Base-by-base conservation (phyloP, 257 asterid species). In the Mitragyna speciosa region DNA sequence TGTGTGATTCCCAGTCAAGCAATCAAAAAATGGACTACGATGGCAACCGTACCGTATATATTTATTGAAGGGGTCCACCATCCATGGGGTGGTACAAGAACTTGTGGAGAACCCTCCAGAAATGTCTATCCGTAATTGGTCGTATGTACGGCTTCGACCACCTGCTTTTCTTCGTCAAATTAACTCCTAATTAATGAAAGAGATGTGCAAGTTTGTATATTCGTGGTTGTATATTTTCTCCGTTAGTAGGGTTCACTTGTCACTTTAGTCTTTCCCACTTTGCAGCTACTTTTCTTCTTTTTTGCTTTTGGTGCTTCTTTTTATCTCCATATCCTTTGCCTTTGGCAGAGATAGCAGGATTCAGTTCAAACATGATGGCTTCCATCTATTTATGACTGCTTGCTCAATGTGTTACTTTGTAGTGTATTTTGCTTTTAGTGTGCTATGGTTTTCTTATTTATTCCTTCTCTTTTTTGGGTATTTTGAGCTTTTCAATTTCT, bases 301-400 rank as follows among this genome's bases (percentile, higher is more conserved):
- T 0, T 24, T 56, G 6, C 63, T 17, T 56, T 61, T 61, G 6
- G 7, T 26, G 41, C 30, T 24, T 26, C 19, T 75, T 15, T 39
- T 14, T n/a, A 12, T 31, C 8, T 73, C 11, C 31, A 45, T 28
- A 30, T 51, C 70, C 14, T 14, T 49, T 5, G 66, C 33, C 41
- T 33, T 73, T 31, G 5, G 6, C 33, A 2, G 14, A 20, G 30
- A 54, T 73, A 10, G 36, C 56, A 9, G 30, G 63, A 49, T 73
- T 36, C 41, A 36, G 4, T 73, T 56, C 78, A 74, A 74, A 74
- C 47, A 36, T 74, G 78, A 56, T 56, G 78, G 78, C 78, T 74
- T 74, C 77, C 17, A 17, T 54, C 59, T 48, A 30, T 73, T 31
- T 28, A 73, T 7, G 10, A 30, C 2, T 15, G 36, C 58, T 12